A percentile compares a stretch with the other conserved stretches of the same genome.
Conservation (phyloP, 352 stramenopile species). For the Hyaloperonospora arabidopsidis region DNA sequence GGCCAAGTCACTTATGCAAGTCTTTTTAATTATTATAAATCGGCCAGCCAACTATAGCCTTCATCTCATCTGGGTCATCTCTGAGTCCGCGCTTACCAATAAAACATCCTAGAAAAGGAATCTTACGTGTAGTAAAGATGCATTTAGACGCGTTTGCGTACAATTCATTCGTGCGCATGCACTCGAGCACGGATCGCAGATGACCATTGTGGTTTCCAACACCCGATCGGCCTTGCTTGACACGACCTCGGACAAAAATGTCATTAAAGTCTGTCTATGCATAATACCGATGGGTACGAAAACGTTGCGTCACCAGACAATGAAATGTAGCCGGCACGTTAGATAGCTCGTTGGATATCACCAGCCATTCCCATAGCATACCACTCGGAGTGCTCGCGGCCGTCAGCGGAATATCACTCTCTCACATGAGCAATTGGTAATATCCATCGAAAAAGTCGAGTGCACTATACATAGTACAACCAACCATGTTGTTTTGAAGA, state of each 20-base stretch:
- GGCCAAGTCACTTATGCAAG: not conserved
- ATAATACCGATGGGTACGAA: too few relatives aligned
- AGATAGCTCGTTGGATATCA: not conserved
- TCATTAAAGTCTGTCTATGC: not conserved
- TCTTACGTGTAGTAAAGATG: too few relatives aligned
- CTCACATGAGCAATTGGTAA: too few relatives aligned
- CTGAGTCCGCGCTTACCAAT: not conserved
- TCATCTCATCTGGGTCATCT: not conserved
- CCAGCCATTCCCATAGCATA: not conserved
- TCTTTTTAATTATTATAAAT: not conserved
- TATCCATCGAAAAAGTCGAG: too few relatives aligned
- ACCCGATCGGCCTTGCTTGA: not conserved
- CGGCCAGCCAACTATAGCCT: not conserved
- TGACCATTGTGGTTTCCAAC: not conserved
- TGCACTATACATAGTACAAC: too few relatives aligned
- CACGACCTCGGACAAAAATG: not conserved
- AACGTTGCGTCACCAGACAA: not conserved
- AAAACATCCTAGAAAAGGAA: too few relatives aligned
- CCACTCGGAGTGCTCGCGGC: not conserved
- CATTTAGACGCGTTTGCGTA: too few relatives aligned
- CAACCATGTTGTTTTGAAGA: too few relatives aligned
- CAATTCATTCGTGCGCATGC: too few relatives aligned
- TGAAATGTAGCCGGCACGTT: not conserved
- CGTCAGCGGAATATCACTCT: not conserved
- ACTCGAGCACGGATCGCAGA: too few relatives aligned